Evolutionary conservation across 768 basidiomycete species (phyloP), one percentile per base, ranked within the genome.

Genomic region (Amanita rubescens): DNA sequence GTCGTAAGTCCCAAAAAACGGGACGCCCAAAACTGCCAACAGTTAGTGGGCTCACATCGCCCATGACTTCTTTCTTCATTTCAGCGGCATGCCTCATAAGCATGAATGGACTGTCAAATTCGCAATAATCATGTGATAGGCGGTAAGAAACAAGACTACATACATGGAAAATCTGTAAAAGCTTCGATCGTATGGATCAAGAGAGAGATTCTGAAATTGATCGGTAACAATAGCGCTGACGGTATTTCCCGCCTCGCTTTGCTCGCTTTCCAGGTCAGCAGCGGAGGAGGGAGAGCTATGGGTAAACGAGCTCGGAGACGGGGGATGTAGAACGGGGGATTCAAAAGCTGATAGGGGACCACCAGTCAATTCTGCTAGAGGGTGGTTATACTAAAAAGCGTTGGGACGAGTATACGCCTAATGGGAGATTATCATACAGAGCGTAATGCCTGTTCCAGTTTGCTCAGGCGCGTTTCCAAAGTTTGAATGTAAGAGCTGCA

Each of bases 81-180:
- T 68, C 64, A 22, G 74, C 66, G 1, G 75, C 78, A 54, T 69
- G 60, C 52, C 68, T 69, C 17, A 71, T 62, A 41, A 77, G 69
- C 68, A 74, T 73, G 34, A 75, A 66, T 15, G 69, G 64, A 57
- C 76, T 77, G 17, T 15, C 42, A 49, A 39, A n/a, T 20, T n/a
- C 48, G 33, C 37, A 44, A 32, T 33, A 45, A 7, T 34, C 20
- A 17, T 15, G 45, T 15, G 6, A 34, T 2, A 5, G 11, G 38
- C 15, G 9, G 5, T 3, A 39, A 20, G 24, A 20, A 24, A 46
- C 15, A n/a, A 19, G 20, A 9, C 5, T 8, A 51, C 58, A 10
- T 30, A 69, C 68, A 67, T 69, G 8, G 73, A 69, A 38, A 67
- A 67, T 11, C 76, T 75, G 60, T 73, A 76, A 56, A 75, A 77